These are phyloP conservation scores for Dryadomyces sulphureus DNA, from an alignment of 2,329 filamentous ascomycete genomes.

Conservation along the genomic window DNA sequence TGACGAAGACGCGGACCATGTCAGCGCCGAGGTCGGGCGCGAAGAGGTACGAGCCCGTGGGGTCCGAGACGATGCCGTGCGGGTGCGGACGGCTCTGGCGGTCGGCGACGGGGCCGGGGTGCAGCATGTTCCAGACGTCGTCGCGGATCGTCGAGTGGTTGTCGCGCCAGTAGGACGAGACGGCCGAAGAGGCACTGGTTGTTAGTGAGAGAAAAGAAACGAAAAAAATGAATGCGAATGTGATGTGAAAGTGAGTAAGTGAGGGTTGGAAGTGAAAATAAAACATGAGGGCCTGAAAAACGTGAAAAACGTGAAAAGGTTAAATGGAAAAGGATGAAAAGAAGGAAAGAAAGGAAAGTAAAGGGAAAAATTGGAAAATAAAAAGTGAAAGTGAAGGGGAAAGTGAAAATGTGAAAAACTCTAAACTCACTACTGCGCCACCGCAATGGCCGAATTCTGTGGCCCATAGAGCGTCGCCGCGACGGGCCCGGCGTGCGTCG, in stretches of 20 bases:
- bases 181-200: conserved; percentile 20
- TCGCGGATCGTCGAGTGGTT: conserved; percentile 22
- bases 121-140: conserved; percentile 23
- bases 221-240: no score
- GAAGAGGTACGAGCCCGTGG: conserved; percentile 45
- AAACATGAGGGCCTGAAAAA: no score
- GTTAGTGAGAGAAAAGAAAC: not conserved
- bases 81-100: conserved; percentile 47
- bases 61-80: conserved; percentile 51
- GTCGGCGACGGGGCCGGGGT: conserved; percentile 22
- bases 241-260: no score
- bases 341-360: no score
- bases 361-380: not conserved
- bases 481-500: conserved; percentile 27
- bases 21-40: conserved; percentile 55
- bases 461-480: conserved; percentile 27
- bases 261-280: no score
- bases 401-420: no score
- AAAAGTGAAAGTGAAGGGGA: not conserved
- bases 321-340: no score
- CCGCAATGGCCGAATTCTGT: conserved; percentile 22
- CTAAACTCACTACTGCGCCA: conserved; percentile 32
- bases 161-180: conserved; percentile 27
- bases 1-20: conserved; percentile 38
- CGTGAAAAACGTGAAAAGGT: no score